Base-by-base conservation (phyloP, 108 stramenopile species). In the Fragilariopsis cylindrus region DNA sequence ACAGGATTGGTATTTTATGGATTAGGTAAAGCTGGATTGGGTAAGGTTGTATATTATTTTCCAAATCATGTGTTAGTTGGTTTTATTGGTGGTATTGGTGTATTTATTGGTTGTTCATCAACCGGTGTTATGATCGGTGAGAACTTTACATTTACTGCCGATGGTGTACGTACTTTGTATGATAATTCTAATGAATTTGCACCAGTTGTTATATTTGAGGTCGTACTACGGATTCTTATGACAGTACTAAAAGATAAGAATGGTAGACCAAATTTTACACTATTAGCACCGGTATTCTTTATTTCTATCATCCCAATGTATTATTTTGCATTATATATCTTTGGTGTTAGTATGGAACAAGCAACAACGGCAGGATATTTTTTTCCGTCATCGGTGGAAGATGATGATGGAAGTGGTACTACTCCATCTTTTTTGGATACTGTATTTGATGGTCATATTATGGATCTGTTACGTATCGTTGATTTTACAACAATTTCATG, bases 31-130 rank as follows among this genome's bases (percentile, higher is more conserved):
- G 81, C 86, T 30, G 69, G 88, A 60, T 47, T 95, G 48, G 96
- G 96, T 7, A 58, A 80, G 7, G 73, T 94, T 18, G 82, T 93
- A 3, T 90, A 94, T 65, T 95, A 84, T 72, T 92, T 96, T 67
- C 96, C 96, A 5, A 81, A 65, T n/a, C 96, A 94, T 62, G 92
- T 93, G 6, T 56, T 94, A 19, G 82, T 92, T 43, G 96, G 93
- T 11, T 94, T 90, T 71, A 94, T 96, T 58, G 88, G 90, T 48
- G 95, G 95, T 12, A 92, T 96, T 68, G 95, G 95, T 5, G 77
- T 87, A 5, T 90, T 87, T 72, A 83, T 96, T 44, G 82, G 81
- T 48, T 79, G 70, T 11, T 91, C 93, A 1, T 86, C 79, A 1
- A 72, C 94, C 9, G 92, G 93, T 76, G 90, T 96, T 1, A 87